These are phyloP conservation scores for Hippophae rhamnoides DNA, from an alignment of 306 rosid genomes.

Conservation along the genomic window DNA sequence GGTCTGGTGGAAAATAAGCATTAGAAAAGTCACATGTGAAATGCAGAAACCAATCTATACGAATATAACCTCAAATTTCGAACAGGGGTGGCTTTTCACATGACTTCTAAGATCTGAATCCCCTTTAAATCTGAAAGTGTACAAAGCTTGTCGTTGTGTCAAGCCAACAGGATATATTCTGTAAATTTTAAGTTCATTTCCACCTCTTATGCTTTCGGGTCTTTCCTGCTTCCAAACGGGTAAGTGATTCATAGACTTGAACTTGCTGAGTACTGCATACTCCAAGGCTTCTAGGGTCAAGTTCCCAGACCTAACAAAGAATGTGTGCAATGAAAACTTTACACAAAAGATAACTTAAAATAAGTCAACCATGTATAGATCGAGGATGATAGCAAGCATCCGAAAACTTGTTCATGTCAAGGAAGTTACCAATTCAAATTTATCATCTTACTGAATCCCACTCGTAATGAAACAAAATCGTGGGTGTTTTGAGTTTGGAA, in stretches of 20 bases:
- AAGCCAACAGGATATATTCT: slow-evolving; percentile 68
- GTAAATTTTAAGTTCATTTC: slow-evolving; percentile 48
- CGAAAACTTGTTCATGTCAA: too few species aligned
- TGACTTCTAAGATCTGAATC: slow-evolving; percentile 45
- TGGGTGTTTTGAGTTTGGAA: too few species aligned
- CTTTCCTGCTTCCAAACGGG: slow-evolving; percentile 88
- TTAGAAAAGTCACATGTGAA: slow-evolving; percentile 18
- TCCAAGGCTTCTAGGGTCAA: slow-evolving; percentile 60
- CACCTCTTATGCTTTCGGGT: slow-evolving; percentile 71
- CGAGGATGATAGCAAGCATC: too few species aligned
- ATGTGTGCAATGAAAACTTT: neutral
- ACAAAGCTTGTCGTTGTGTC: slow-evolving; percentile 87
- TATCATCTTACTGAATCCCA: too few species aligned
- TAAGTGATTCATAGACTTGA: slow-evolving; percentile 52
- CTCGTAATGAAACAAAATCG: too few species aligned
- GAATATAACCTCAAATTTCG: slow-evolving; percentile 79
- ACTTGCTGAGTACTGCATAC: slow-evolving; percentile 50
- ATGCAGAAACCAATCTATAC: slow-evolving; percentile 33
- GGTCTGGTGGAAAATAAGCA: slow-evolving; percentile 12
- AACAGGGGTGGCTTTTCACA: slow-evolving; percentile 66
- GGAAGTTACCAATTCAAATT: too few species aligned
- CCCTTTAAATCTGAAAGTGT: slow-evolving; percentile 53
- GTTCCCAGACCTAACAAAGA: slow-evolving; percentile 56
- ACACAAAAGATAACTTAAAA: too few species aligned
- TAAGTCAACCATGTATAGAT: too few species aligned